Base-by-base conservation (phyloP, 345 rosid species). In the Citrus hindsii region DNA sequence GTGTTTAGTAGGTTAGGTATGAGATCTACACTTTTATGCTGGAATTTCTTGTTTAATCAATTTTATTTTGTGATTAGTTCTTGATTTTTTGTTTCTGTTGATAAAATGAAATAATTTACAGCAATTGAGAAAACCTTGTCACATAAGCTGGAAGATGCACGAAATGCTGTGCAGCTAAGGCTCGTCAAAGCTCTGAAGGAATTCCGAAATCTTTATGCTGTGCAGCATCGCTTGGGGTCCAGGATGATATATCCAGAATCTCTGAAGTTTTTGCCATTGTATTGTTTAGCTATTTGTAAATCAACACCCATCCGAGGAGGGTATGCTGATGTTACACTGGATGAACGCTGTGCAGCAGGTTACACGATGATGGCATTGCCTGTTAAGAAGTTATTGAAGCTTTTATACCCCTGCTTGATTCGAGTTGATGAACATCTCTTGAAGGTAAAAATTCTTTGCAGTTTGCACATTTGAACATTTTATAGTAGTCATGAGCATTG, bases 221-320 rank as follows among this genome's bases (percentile, higher is more conserved):
- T 93, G 87, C 99, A 93, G 89, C 99, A 97, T 90, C 92, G 98
- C 37, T 81, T 97, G 86, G 98, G 93, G 69, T 93, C 93, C 51
- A 89, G 99, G 89, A 85, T 97, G 92, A 88, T 97, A 79, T 97
- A 89, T 87, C 99, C 98, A 5, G 99, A 91, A 85, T 88, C 98
- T 77, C 77, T 97, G 77, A 97, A 92, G 90, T 87, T 82, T 65
- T 88, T 97, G 84, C 87, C 91, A 81, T 77, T 94, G 87, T 97
- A 93, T 76, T 94, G 98, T 79, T 83, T 97, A 82, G 92, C 96
- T 61, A 90, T 97, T 76, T 85, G 90, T 79, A 97, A 93, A 86
- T 97, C 98, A 79, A 81, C 87, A 46, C 87, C 92, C 56, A 93
- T 97, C n/a, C 90, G 86, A 78, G 98, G 98, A 88, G 98, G 98